A percentile compares a stretch with the other conserved stretches of the same genome.
phyloP scores from a whole-genome alignment of 495 filamentous ascomycete genomes.

The Tuber brumale region DNA sequence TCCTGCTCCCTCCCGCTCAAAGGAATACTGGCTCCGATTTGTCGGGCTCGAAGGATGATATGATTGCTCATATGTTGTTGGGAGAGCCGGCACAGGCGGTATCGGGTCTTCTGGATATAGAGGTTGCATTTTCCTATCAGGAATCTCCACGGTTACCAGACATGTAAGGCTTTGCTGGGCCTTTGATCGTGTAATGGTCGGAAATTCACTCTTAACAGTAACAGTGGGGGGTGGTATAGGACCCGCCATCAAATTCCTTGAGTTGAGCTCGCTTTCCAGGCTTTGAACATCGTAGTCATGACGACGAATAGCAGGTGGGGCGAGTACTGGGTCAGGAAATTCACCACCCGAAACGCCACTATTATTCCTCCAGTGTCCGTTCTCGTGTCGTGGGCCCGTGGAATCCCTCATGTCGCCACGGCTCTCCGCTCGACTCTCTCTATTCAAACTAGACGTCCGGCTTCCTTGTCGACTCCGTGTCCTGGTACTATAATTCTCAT shows the following conservation, averaged over 20 bases:
- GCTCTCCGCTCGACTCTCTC: slow-evolving; percentile 46
- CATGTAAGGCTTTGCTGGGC: slow-evolving; percentile 95
- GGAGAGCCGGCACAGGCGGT: slow-evolving; percentile 54
- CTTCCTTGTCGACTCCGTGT: slow-evolving; percentile 40
- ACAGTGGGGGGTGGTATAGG: slow-evolving; percentile 88
- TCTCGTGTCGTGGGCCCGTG: slow-evolving; percentile 54
- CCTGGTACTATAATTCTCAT: slow-evolving; percentile 33
- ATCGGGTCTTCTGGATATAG: slow-evolving; percentile 73
- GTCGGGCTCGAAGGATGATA: slow-evolving; percentile 38
- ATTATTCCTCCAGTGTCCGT: slow-evolving; percentile 54
- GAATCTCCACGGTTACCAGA: slow-evolving; percentile 87
- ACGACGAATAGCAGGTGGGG: slow-evolving; percentile 49
- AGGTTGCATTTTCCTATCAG: slow-evolving; percentile 77
- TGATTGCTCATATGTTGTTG: slow-evolving; percentile 39
- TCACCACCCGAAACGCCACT: slow-evolving; percentile 62
- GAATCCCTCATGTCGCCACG: slow-evolving; percentile 50
- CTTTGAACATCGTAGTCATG: slow-evolving; percentile 96
- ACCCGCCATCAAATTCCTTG: slow-evolving; percentile 63
- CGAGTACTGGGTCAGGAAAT: slow-evolving; percentile 31
- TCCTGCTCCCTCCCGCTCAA: slow-evolving; percentile 45
- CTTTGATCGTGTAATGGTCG: slow-evolving; percentile 81
- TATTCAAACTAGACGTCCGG: slow-evolving; percentile 40
- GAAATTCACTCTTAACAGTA: slow-evolving; percentile 92
- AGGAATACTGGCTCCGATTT: slow-evolving; percentile 39
- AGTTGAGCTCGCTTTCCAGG: slow-evolving; percentile 82